These are phyloP conservation scores for Stagonosporopsis chrysanthemi DNA, from an alignment of 2,329 filamentous ascomycete genomes.

Conservation along the genomic window DNA sequence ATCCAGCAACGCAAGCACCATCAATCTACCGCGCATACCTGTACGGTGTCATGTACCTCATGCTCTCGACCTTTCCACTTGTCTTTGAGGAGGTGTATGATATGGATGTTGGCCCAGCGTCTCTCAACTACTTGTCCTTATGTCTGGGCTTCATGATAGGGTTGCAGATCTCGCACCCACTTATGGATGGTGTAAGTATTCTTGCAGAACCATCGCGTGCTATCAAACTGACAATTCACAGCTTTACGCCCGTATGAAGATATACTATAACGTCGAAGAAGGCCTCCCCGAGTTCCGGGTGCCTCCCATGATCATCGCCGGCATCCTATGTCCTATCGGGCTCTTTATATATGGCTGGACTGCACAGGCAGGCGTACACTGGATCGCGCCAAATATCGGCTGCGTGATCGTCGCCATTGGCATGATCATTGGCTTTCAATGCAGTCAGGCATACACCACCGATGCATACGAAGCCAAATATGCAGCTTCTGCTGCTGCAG, in stretches of 20 bases:
- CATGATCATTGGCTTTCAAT: slow-evolving; percentile 63
- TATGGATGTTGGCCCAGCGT: slow-evolving; percentile 63
- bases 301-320: slow-evolving; percentile 64
- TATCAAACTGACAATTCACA: slow-evolving; percentile 1
- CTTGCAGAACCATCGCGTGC: no score
- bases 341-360: slow-evolving; percentile 65
- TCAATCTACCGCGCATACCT: slow-evolving; percentile 63
- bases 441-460: slow-evolving; percentile 68
- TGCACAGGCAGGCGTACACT: slow-evolving; percentile 60
- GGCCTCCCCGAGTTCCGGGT: slow-evolving; percentile 55
- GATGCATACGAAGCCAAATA: slow-evolving; percentile 64
- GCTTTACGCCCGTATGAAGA: slow-evolving; percentile 38
- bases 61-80: slow-evolving; percentile 67
- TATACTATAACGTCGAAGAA: slow-evolving; percentile 30
- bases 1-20: slow-evolving; percentile 67
- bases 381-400: slow-evolving; percentile 64
- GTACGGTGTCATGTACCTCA: slow-evolving; percentile 69
- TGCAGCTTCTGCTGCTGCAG: slow-evolving; percentile 62
- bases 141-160: slow-evolving; percentile 66
- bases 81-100: slow-evolving; percentile 65
- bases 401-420: slow-evolving; percentile 57
- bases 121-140: slow-evolving; percentile 69
- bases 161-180: slow-evolving; percentile 50
- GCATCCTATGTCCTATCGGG: slow-evolving; percentile 58
- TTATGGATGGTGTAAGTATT: slow-evolving; percentile 53